Conservation (phyloP, 2,329 filamentous ascomycete genomes). For the Alternaria brassicicola region DNA sequence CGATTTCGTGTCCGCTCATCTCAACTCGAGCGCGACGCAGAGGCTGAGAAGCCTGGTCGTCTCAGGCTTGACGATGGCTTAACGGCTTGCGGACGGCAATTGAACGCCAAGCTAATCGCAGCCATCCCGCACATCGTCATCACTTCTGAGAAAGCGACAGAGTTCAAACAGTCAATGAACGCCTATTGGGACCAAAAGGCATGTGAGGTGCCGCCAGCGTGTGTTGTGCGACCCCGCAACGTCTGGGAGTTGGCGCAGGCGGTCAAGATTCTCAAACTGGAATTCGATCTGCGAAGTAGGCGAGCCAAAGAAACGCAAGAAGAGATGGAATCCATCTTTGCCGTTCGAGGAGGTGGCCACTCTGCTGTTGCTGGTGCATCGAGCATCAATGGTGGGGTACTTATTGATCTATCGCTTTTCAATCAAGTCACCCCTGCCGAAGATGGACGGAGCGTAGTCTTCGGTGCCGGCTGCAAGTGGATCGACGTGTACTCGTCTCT, state of each 20-base stretch:
- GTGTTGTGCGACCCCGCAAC: conserved; percentile 38
- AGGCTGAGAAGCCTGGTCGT: conserved; percentile 14
- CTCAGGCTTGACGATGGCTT: conserved; percentile 4
- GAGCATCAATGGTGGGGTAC: conserved; percentile 27
- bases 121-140: conserved; percentile 21
- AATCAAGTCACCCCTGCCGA: conserved; percentile 11
- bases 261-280: conserved; percentile 36
- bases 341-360: conserved; percentile 59
- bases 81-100: conserved; percentile 12
- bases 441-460: conserved; percentile 13
- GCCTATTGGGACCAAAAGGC: conserved; percentile 45
- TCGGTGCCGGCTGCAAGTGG: conserved; percentile 32
- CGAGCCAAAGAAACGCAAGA: background rate
- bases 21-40: conserved; percentile 11
- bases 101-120: conserved; percentile 16
- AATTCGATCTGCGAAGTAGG: conserved; percentile 33
- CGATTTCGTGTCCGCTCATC: conserved; percentile 15
- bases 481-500: conserved; percentile 21
- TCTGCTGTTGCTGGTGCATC: conserved; percentile 26
- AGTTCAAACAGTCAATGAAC: conserved; percentile 21
- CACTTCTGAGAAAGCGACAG: conserved; percentile 1
- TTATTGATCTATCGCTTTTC: conserved; percentile 28
- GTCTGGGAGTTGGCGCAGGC: conserved; percentile 37
- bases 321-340: conserved; percentile 35
- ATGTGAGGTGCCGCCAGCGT: conserved; percentile 40